phyloP scores from a whole-genome alignment of 495 filamentous ascomycete genomes.

The Penicillium subrubescens region DNA sequence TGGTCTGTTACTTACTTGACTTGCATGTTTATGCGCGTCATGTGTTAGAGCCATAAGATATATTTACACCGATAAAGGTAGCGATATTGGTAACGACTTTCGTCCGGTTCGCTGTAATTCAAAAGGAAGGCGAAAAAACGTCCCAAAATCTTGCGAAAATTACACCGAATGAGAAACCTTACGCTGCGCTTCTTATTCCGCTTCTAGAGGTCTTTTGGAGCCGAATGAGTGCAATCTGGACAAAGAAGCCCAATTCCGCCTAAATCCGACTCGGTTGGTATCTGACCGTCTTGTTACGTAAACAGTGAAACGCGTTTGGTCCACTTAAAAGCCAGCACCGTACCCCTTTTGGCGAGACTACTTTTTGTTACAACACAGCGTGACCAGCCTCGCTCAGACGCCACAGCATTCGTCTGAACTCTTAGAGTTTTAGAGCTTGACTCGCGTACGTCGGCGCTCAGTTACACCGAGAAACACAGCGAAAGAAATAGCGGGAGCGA shows the following conservation, averaged over 20 bases:
- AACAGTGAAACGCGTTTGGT: neutral
- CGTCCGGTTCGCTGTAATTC: neutral
- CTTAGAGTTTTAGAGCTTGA: neutral
- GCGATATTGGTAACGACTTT: neutral
- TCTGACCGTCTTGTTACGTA: too few relatives aligned
- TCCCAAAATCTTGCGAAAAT: neutral
- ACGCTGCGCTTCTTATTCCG: neutral
- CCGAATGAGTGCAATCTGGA: neutral
- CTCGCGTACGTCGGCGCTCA: neutral
- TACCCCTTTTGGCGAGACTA: neutral
- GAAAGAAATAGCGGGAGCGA: neutral
- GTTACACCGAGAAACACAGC: conserved; percentile 10
- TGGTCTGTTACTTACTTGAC: too few relatives aligned
- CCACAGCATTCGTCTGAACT: too few relatives aligned
- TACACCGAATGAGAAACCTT: neutral
- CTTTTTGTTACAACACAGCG: neutral
- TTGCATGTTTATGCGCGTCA: too few relatives aligned
- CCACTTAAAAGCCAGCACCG: neutral
- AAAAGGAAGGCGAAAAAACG: neutral
- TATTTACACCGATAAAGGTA: neutral
- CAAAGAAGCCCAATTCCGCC: neutral
- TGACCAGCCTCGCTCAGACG: too few relatives aligned
- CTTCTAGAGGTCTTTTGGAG: neutral
- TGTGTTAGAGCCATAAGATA: neutral
- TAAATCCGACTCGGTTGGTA: neutral